These are phyloP conservation scores for Malus hybrid DNA, from an alignment of 331 rosid species.

Conservation along the genomic window DNA sequence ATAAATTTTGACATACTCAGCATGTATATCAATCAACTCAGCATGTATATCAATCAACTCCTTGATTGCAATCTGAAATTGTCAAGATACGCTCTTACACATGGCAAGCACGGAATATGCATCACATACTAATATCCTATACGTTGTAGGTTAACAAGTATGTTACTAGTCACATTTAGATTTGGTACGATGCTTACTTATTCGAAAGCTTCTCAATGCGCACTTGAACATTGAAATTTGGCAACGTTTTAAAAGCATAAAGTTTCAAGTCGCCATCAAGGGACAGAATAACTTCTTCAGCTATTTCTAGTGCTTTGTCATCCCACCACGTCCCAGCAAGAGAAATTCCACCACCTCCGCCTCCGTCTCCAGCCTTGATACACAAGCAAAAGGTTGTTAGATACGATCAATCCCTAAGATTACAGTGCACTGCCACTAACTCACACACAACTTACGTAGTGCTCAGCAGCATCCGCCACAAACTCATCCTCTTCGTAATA, in stretches of 20 bases:
- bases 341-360: slow-evolving; percentile 82
- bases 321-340: slow-evolving; percentile 95
- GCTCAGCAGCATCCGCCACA: slow-evolving; percentile 26
- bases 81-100: neutral
- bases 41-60: neutral
- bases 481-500: slow-evolving; percentile 25
- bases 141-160: neutral
- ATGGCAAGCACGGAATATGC: neutral
- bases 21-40: neutral
- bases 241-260: slow-evolving; percentile 67
- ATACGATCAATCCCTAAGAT: neutral
- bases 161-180: neutral
- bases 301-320: slow-evolving; percentile 62
- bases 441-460: slow-evolving; percentile 42
- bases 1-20: neutral
- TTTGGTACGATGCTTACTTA: slow-evolving; percentile 40
- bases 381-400: neutral
- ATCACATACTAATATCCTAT: neutral
- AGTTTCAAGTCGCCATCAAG: slow-evolving; percentile 67
- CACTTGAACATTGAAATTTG: slow-evolving; percentile 60
- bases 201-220: slow-evolving; percentile 80
- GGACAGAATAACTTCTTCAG: slow-evolving; percentile 58
- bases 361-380: slow-evolving; percentile 85
- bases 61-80: neutral
- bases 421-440: neutral